A percentile compares a stretch with the other conserved stretches of the same genome.
Evolutionary conservation across 169 alveolate species (phyloP).

Genomic region (Fabrea salina): DNA sequence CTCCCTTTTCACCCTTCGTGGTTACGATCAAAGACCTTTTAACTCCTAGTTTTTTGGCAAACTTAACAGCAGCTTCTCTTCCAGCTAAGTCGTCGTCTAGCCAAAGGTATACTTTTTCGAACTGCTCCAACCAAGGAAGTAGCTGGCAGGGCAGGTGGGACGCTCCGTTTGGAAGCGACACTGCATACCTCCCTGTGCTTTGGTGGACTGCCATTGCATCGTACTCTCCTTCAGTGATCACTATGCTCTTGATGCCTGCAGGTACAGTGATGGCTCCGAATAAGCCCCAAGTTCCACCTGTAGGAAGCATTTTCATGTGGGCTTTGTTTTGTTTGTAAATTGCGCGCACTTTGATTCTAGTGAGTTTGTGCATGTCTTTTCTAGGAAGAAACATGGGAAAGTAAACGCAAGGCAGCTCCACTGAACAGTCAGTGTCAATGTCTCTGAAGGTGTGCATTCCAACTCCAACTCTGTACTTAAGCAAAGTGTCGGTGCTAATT

Average conservation of each 20-base stretch:
- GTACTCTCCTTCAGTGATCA: slow-evolving; percentile 95
- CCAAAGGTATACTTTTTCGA: slow-evolving; percentile 90
- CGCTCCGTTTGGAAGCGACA: slow-evolving; percentile 95
- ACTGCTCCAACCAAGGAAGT: slow-evolving; percentile 87
- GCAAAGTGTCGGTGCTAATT: slow-evolving; percentile 66
- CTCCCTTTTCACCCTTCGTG: not conserved
- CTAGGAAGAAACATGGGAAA: slow-evolving; percentile 52
- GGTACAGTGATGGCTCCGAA: slow-evolving; percentile 88
- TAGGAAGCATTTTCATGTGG: slow-evolving; percentile 83
- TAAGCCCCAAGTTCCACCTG: slow-evolving; percentile 89
- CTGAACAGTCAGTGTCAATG: slow-evolving; percentile 62
- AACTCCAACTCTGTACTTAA: slow-evolving; percentile 82
- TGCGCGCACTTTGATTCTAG: slow-evolving; percentile 66
- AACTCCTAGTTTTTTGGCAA: slow-evolving; percentile 90
- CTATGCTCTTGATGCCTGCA: slow-evolving; percentile 62
- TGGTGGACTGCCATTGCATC: slow-evolving; percentile 95
- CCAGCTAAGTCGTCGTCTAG: slow-evolving; percentile 94
- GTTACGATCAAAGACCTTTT: slow-evolving; percentile 84
- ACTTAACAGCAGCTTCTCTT: slow-evolving; percentile 85
- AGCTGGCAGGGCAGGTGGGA: slow-evolving; percentile 87
- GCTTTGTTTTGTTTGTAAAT: slow-evolving; percentile 78
- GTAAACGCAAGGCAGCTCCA: slow-evolving; percentile 53
- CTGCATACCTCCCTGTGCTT: slow-evolving; percentile 88
- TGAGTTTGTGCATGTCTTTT: slow-evolving; percentile 42
- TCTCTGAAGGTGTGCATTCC: slow-evolving; percentile 63